Percentiles rank a stretch among this genome's conserved stretches.
Evolutionary conservation across 768 basidiomycete genomes (phyloP).

Genomic region (Hericium erinaceus): DNA sequence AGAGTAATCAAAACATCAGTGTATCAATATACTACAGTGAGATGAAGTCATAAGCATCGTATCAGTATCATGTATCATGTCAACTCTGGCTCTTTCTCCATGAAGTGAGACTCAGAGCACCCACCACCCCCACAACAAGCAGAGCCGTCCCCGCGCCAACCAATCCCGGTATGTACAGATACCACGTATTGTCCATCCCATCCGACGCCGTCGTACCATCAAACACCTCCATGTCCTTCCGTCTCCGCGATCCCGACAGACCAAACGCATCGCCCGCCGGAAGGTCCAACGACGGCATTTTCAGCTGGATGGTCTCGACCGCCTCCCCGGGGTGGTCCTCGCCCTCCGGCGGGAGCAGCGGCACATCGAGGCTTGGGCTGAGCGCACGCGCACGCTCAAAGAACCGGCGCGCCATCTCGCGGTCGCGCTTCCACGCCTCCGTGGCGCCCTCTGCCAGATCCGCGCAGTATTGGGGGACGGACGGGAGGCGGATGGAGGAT

Average conservation of each 20-base stretch:
- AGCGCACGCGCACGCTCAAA: conserved; percentile 62
- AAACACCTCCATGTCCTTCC: conserved; percentile 2
- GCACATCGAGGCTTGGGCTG: conserved; percentile 58
- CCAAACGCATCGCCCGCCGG: conserved; percentile 14
- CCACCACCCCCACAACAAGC: conserved; percentile 69
- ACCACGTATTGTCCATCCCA: conserved; percentile 69
- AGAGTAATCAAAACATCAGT: too few relatives aligned
- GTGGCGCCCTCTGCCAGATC: conserved; percentile 31
- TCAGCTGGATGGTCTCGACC: conserved; percentile 32
- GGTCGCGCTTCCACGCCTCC: conserved; percentile 68
- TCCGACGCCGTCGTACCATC: conserved; percentile 40
- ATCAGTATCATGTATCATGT: neutral
- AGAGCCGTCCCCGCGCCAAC: conserved; percentile 81
- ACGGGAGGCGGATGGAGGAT: conserved; percentile 67
- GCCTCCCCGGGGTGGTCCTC: conserved; percentile 19
- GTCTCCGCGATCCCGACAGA: conserved; percentile 11
- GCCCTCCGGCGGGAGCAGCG: conserved; percentile 45
- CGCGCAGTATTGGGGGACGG: conserved; percentile 5
- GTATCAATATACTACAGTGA: neutral
- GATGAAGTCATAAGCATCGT: neutral
- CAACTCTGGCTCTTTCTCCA: conserved; percentile 27
- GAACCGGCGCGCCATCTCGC: conserved; percentile 58
- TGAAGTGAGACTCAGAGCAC: conserved; percentile 63
- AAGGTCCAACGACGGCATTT: conserved; percentile 61
- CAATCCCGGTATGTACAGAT: conserved; percentile 67